Percentiles rank a stretch among this genome's conserved stretches.
Evolutionary conservation across 805 yeast species (phyloP).

Genomic region (Priceomyces haplophilus): DNA sequence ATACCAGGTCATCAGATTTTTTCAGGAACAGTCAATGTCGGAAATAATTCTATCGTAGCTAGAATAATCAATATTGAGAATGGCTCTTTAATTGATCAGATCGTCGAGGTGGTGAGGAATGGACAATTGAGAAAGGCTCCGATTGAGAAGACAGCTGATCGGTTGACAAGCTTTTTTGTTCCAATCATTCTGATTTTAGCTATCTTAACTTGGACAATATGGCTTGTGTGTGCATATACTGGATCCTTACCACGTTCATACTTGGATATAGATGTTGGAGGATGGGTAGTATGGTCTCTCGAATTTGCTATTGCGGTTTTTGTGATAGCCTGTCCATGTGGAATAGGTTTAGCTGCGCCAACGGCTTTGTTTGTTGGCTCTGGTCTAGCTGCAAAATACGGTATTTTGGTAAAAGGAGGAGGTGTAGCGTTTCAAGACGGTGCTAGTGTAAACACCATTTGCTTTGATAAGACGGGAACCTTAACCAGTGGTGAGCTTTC

Average conservation of each 20-base stretch:
- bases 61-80: conserved; percentile 58
- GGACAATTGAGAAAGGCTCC: conserved; percentile 75
- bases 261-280: conserved; percentile 64
- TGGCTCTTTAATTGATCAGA: conserved; percentile 65
- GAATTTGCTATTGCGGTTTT: conserved; percentile 77
- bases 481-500: conserved; percentile 62
- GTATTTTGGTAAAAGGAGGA: conserved; percentile 75
- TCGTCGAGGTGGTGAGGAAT: conserved; percentile 64
- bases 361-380: conserved; percentile 79
- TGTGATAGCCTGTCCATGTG: conserved; percentile 85
- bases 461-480: conserved; percentile 81
- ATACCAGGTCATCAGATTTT: conserved; percentile 61
- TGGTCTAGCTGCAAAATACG: conserved; percentile 74
- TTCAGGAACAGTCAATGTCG: conserved; percentile 70
- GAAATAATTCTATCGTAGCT: conserved; percentile 52
- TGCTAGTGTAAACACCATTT: conserved; percentile 56
- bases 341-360: conserved; percentile 81
- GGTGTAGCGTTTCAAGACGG: conserved; percentile 83
- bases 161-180: conserved; percentile 67
- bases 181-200: conserved; percentile 65
- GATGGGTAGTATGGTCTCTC: conserved; percentile 76
- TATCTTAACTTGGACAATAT: conserved; percentile 61
- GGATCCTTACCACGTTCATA: conserved; percentile 54
- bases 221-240: conserved; percentile 58
- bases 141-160: conserved; percentile 67